A percentile compares a stretch with the other conserved stretches of the same genome.
phyloP scores from a whole-genome alignment of 2,329 filamentous ascomycete species.

The Dichotomopilus funicola region DNA sequence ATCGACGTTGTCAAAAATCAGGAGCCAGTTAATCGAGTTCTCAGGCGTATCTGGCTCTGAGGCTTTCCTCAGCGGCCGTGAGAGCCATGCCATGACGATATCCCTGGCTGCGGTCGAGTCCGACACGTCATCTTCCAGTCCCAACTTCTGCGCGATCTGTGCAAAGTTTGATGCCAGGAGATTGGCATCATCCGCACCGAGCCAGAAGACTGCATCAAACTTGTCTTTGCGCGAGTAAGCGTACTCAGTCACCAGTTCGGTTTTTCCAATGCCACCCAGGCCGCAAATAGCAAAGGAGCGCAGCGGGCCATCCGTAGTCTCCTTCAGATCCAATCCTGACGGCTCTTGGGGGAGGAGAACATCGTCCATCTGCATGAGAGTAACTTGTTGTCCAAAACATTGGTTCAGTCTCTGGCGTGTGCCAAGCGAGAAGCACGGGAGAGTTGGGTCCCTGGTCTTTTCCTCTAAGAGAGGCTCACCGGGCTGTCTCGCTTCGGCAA shows the following conservation, averaged over 20 bases:
- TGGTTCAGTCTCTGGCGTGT: too few relatives aligned
- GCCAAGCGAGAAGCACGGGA: too few relatives aligned
- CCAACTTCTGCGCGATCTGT: background rate
- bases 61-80: background rate
- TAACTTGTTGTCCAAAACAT: too few relatives aligned
- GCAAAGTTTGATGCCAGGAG: background rate
- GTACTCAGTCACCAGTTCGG: background rate
- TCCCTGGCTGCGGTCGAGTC: background rate
- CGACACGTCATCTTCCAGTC: background rate
- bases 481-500: too few relatives aligned
- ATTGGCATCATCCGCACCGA: background rate
- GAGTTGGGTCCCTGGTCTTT: too few relatives aligned
- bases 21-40: background rate
- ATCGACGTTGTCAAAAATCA: background rate
- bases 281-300: background rate
- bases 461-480: too few relatives aligned
- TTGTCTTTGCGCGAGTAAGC: background rate
- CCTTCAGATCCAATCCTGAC: too few relatives aligned
- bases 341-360: too few relatives aligned
- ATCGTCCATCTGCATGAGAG: too few relatives aligned
- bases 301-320: background rate
- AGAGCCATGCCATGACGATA: background rate
- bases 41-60: background rate
- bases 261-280: background rate
- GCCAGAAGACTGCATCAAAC: background rate